Evolutionary conservation across 169 alveolate genomes (phyloP).

Genomic region (Besnoitia besnoiti): DNA sequence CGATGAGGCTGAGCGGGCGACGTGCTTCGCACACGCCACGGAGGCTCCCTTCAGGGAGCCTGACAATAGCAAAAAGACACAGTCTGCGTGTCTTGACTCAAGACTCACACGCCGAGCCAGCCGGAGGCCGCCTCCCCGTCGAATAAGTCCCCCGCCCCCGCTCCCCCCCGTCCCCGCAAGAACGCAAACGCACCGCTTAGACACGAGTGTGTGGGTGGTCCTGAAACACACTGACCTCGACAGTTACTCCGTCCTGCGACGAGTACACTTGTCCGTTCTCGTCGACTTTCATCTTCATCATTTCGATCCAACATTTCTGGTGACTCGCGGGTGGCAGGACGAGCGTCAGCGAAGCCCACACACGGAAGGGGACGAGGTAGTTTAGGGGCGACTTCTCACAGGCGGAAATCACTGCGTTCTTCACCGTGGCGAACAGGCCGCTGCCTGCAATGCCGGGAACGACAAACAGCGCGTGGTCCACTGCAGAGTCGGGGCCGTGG

Average conservation of each 20-base stretch:
- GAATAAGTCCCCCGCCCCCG: too few species aligned
- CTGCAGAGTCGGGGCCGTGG: conserved; percentile 3
- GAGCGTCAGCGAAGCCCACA: conserved; percentile 66
- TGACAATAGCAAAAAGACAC: too few species aligned
- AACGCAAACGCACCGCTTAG: too few species aligned
- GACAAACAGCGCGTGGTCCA: conserved; percentile 50
- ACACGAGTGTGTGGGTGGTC: too few species aligned
- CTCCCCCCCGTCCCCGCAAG: too few species aligned
- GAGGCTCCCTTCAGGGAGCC: too few species aligned
- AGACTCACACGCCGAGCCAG: too few species aligned
- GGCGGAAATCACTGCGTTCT: conserved; percentile 11
- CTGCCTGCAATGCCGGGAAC: conserved; percentile 68
- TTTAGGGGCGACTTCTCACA: conserved; percentile 32
- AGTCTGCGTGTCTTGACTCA: too few species aligned
- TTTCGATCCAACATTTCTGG: conserved; percentile 66
- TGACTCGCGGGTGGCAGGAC: conserved; percentile 42
- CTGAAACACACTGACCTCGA: neutral
- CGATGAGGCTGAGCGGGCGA: too few species aligned
- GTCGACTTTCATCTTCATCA: conserved; percentile 51
- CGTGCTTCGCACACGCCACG: too few species aligned
- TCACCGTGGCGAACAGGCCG: conserved; percentile 47
- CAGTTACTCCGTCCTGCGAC: conserved; percentile 37
- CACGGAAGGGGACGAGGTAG: conserved; percentile 38
- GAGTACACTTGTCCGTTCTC: conserved; percentile 51
- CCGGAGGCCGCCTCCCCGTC: too few species aligned